These are phyloP conservation scores for Aurifilum marmelostoma DNA, from an alignment of 2,329 filamentous ascomycete species.

Conservation along the genomic window DNA sequence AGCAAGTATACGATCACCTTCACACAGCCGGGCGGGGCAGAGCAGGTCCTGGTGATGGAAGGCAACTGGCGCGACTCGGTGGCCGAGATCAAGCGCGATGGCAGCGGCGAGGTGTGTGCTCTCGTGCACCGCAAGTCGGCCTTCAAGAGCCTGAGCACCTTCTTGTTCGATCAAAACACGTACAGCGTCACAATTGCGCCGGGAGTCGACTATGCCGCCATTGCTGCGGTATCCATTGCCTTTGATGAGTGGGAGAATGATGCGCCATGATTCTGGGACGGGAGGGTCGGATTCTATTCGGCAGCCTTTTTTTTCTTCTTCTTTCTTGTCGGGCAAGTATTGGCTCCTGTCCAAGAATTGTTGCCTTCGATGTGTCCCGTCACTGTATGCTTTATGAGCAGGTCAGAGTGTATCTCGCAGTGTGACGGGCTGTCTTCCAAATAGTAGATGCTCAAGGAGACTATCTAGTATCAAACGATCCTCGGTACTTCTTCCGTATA, in stretches of 20 bases:
- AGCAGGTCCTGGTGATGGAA: slow-evolving; percentile 57
- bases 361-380: neutral
- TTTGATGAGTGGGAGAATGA: slow-evolving; percentile 69
- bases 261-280: neutral
- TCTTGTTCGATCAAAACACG: slow-evolving; percentile 65
- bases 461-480: neutral
- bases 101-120: slow-evolving; percentile 55
- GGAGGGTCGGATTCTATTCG: no score
- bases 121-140: slow-evolving; percentile 62
- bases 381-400: neutral
- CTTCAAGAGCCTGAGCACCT: slow-evolving; percentile 52
- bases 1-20: slow-evolving; percentile 57
- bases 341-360: neutral
- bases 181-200: slow-evolving; percentile 67
- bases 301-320: no score
- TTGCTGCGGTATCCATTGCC: slow-evolving; percentile 69
- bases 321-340: neutral
- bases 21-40: slow-evolving; percentile 55
- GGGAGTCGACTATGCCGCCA: slow-evolving; percentile 66
- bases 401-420: neutral
- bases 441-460: no score
- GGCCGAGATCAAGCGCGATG: slow-evolving; percentile 61
- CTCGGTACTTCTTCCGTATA: neutral
- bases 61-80: slow-evolving; percentile 62
- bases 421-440: no score